Percentiles rank a stretch among this genome's conserved stretches.
phyloP scores from a whole-genome alignment of 345 rosid species.

The Boechera divaricarpa region DNA sequence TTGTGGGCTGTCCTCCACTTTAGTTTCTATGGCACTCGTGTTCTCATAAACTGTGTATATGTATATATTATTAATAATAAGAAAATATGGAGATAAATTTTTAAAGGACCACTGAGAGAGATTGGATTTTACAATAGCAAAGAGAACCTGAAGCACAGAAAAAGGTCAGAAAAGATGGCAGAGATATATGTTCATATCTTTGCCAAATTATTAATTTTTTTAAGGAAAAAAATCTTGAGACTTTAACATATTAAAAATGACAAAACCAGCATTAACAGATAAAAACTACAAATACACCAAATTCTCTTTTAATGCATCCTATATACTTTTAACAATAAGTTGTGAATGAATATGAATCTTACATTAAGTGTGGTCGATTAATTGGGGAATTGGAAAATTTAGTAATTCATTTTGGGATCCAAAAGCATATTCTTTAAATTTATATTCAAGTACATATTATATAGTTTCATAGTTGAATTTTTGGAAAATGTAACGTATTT shows the following conservation, averaged over 20 bases:
- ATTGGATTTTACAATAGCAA: slow-evolving; percentile 35
- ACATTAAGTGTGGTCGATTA: slow-evolving; percentile 10
- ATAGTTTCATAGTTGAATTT: slow-evolving; percentile 4
- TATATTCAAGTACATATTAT: not conserved
- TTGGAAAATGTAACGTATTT: slow-evolving; percentile 33
- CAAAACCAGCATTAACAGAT: no score
- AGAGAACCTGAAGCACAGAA: slow-evolving; percentile 39
- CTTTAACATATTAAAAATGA: no score
- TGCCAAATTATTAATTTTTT: not conserved
- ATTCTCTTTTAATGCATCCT: not conserved
- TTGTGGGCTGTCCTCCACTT: slow-evolving; percentile 43
- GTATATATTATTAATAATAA: not conserved
- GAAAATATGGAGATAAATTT: not conserved
- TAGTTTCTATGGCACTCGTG: slow-evolving; percentile 29
- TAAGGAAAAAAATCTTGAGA: no score
- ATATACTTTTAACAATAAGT: not conserved
- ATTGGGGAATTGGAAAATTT: not conserved
- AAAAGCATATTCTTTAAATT: slow-evolving; percentile 19
- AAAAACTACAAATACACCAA: not conserved
- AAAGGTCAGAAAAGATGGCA: slow-evolving; percentile 22
- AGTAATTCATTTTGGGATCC: slow-evolving; percentile 5
- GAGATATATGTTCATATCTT: slow-evolving; percentile 8
- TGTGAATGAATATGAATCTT: slow-evolving; percentile 16
- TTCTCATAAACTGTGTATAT: slow-evolving; percentile 28
- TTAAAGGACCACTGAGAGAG: slow-evolving; percentile 38